Percentiles rank a stretch among this genome's conserved stretches.
Evolutionary conservation across 768 basidiomycete species (phyloP).

Genomic region (Tremella mesenterica): DNA sequence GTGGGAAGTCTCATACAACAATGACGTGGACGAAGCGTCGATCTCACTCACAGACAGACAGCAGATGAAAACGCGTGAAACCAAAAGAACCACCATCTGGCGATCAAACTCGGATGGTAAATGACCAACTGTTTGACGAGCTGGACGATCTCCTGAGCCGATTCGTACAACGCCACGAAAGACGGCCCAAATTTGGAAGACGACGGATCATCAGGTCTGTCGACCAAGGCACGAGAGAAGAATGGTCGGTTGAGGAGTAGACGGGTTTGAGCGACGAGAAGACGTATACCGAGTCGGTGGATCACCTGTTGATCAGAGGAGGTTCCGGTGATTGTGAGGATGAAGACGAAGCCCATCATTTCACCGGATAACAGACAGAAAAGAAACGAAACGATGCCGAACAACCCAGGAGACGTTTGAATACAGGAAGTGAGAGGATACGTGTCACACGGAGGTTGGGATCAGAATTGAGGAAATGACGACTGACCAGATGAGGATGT

Average conservation of each 20-base stretch:
- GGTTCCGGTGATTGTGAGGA: no score
- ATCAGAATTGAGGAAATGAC: no score
- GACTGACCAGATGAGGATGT: constrained; percentile 36
- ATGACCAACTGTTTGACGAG: constrained; percentile 40
- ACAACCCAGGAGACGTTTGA: no score
- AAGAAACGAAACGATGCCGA: no score
- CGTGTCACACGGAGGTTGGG: no score
- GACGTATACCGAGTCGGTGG: constrained; percentile 38
- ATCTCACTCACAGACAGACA: constrained; percentile 39
- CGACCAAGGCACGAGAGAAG: constrained; percentile 35
- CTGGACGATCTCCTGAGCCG: constrained; percentile 39
- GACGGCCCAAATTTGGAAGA: constrained; percentile 21
- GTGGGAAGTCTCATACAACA: no score
- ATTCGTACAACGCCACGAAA: constrained; percentile 38
- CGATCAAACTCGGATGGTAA: constrained; percentile 39
- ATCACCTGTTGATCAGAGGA: constrained; percentile 19
- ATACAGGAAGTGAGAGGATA: no score
- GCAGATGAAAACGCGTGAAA: constrained; percentile 41
- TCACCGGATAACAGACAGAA: no score
- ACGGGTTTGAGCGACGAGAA: constrained; percentile 36
- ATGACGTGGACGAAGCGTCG: no score
- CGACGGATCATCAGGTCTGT: constrained; percentile 35
- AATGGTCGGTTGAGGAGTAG: constrained; percentile 40
- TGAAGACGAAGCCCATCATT: no score
- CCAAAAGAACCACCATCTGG: constrained; percentile 37